Evolutionary conservation across 2,329 filamentous ascomycete genomes (phyloP), one percentile per base, ranked within the genome.

Genomic region (Penicillium sp.): DNA sequence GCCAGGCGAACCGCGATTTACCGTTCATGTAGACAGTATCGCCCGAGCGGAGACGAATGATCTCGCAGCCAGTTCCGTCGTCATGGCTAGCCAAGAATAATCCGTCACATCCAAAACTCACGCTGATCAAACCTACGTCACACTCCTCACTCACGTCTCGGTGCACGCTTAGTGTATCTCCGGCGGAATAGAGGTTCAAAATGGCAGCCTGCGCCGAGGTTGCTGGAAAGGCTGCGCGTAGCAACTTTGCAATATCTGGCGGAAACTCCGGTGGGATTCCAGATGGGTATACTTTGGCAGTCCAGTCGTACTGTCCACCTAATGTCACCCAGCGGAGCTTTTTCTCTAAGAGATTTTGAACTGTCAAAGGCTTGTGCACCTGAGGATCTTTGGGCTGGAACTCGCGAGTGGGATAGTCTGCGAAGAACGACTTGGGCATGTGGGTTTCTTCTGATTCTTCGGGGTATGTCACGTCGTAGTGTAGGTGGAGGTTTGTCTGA

Each of bases 301-400:
- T 96, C 94, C 93, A 97, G 77, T 97, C 90, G 74, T 97, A 97
- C 73, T 97, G 94, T 0, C 92, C 93, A 49, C 94, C 94, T 3
- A 99, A 83, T 0, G 93, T 97, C 42, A 96, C 85, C 94, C 94
- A 99, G 65, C 93, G 91, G 25, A 97, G 83, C 61, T 90, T 93
- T 61, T 88, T 89, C 57, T 87, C 84, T 43, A 97, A 80, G 31
- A 93, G 85, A 68, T 88, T 87, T 49, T 83, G 79, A 53, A 89
- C 79, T 2, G 84, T 82, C 10, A 97, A 79, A 2, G 90, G 82
- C 60, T 88, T 90, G 75, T 97, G 93, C n/a, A 92, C 76, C 0
- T 73, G 63, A 0, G 89, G 80, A 67, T 96, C 86, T 54, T 89
- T 89, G 7, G 93, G 91, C 27, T 61, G 49, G 31, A 75, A 56